Evolutionary conservation across 2,329 filamentous ascomycete genomes (phyloP), one percentile per base, ranked within the genome.

Genomic region (Botryosphaeria agaves): DNA sequence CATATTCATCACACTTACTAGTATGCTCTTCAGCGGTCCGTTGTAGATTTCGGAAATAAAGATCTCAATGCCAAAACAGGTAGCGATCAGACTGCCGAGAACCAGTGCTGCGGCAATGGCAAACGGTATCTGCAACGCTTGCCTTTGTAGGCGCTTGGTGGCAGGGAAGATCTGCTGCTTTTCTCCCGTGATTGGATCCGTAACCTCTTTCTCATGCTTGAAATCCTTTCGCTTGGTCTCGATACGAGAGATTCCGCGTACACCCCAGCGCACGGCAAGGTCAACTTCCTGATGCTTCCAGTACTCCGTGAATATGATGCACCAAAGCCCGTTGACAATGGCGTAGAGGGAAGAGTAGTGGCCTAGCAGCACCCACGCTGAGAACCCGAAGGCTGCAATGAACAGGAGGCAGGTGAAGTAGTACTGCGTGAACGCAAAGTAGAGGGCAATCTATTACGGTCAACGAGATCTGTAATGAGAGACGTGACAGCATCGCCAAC

Each of bases 221-320:
- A 93, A 95, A 43, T 87, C 69, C 20, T 71, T 67, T 28, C 84
- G 69, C 39, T 76, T 78, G 26, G 71, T 71, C 45, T 93, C 81
- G 31, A 94, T 82, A 29, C 63, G 68, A 3, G 80, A 85, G 1
- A 92, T 84, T 5, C 80, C 79, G 30, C 79, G 74, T 3, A 93
- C 84, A 9, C 80, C 79, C 87, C 87, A 95, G 42, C 82, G 72
- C 11, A 93, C 72, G 6, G 77, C 76, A 5, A 95, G 62, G 46
- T 95, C 85, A 2, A 75, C 63, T 52, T 95, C 83, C 51, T 91
- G 82, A 44, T 87, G 78, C 58, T 91, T 93, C 87, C 87, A 95
- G 53, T 80, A 93, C 49, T 95, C 87, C 33, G 92, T 78, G 47
- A 94, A 94, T 28, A 87, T 60, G 3, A 89, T 74, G 34, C 77